phyloP scores from a whole-genome alignment of 2,329 filamentous ascomycete species.

The Chalaropsis ovoidea region DNA sequence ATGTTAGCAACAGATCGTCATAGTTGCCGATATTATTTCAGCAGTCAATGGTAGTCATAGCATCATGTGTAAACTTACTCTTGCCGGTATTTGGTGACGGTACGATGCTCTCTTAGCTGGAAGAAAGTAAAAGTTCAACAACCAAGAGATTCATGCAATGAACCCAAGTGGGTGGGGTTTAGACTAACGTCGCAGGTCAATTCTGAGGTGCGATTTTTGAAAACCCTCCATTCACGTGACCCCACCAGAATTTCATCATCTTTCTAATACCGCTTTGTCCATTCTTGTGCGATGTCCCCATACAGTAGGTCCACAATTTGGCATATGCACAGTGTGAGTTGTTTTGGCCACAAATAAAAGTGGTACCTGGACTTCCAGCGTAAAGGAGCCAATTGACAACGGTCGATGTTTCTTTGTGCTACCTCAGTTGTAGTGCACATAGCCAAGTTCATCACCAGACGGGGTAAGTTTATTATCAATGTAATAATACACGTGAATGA shows the following conservation, averaged over 20 bases:
- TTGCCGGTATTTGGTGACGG: conserved; percentile 46
- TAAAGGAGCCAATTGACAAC: conserved; percentile 15
- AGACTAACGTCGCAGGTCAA: conserved; percentile 22
- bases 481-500: no score
- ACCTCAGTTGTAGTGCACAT: neutral
- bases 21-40: neutral
- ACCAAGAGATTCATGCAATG: conserved; percentile 30
- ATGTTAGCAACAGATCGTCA: conserved; percentile 38
- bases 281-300: conserved; percentile 17
- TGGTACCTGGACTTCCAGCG: neutral
- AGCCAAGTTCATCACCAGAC: no score
- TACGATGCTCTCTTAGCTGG: conserved; percentile 29
- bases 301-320: conserved; percentile 7
- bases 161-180: conserved; percentile 26
- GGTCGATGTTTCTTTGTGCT: neutral
- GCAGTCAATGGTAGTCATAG: conserved; percentile 11
- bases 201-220: conserved; percentile 23
- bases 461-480: no score
- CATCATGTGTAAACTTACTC: conserved; percentile 41
- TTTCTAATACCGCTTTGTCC: conserved; percentile 10
- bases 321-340: conserved; percentile 11
- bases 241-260: conserved; percentile 19
- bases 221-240: conserved; percentile 26
- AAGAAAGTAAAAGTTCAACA: conserved; percentile 26
- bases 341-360: neutral